Conservation (phyloP, 2,329 filamentous ascomycete species). For the Fusarium newnesense region DNA sequence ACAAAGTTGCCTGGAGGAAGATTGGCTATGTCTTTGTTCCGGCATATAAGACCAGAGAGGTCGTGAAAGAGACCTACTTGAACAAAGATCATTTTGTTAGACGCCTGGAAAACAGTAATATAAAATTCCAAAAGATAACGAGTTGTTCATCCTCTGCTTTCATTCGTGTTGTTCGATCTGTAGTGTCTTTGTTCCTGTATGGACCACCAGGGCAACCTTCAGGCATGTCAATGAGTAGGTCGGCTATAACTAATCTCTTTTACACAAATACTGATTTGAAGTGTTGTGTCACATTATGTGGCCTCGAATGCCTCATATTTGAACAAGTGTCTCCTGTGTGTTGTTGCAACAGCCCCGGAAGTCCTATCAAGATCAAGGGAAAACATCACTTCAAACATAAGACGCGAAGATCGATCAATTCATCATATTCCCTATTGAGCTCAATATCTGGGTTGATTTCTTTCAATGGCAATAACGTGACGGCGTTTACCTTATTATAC, state of each 20-base stretch:
- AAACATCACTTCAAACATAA: no score
- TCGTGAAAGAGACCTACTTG: neutral
- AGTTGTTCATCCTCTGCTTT: neutral
- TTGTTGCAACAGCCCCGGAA: neutral
- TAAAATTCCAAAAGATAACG: fast-evolving
- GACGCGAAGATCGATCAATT: neutral
- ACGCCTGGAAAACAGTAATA: neutral
- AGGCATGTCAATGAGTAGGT: neutral
- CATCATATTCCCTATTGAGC: neutral
- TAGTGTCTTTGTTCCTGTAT: neutral
- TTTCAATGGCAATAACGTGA: neutral
- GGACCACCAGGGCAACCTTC: neutral
- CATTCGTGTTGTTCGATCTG: neutral
- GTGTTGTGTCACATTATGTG: no score
- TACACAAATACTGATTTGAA: neutral
- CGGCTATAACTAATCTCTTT: no score
- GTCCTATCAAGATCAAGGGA: neutral
- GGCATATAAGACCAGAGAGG: neutral
- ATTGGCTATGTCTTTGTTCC: constrained; percentile 4
- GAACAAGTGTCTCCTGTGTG: neutral
- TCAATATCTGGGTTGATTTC: neutral
- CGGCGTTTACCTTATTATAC: neutral
- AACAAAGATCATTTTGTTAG: neutral
- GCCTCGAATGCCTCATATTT: fast-evolving
- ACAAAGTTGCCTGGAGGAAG: constrained; percentile 2